phyloP scores from a whole-genome alignment of 352 stramenopile species.

The Blastocystis sp. region DNA sequence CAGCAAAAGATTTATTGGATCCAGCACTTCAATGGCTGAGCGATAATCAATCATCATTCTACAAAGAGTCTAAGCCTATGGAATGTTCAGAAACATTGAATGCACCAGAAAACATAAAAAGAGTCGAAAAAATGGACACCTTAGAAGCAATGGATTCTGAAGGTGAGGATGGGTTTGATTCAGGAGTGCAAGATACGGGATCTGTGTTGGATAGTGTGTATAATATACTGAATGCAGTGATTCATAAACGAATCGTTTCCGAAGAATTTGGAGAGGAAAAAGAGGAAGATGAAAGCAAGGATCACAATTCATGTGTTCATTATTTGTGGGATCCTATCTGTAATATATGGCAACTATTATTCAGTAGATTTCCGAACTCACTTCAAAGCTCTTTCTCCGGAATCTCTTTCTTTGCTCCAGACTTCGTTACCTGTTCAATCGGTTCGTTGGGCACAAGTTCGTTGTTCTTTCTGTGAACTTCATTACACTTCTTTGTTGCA shows the following conservation, averaged over 20 bases:
- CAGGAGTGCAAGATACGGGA: neutral
- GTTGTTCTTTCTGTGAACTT: neutral
- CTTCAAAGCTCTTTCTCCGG: neutral
- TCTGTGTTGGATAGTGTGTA: neutral
- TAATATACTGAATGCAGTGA: neutral
- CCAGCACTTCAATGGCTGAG: neutral
- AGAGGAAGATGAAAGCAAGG: neutral
- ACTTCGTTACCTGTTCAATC: neutral
- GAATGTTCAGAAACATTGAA: neutral
- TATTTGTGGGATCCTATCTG: slow-evolving; percentile 1
- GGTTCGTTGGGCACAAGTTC: neutral
- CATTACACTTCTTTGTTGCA: neutral
- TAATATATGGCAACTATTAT: neutral
- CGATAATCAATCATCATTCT: neutral
- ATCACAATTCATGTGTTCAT: neutral
- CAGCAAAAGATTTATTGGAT: neutral
- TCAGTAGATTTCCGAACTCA: neutral
- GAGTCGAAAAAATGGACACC: no score
- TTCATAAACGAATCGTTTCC: neutral
- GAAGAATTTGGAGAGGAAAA: neutral
- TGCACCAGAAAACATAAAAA: neutral
- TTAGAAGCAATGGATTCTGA: neutral
- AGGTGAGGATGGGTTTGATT: neutral
- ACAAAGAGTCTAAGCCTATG: neutral
- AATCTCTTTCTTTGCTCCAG: neutral